phyloP scores from a whole-genome alignment of 2,329 filamentous ascomycete species.

The Pseudogymnoascus destructans region DNA sequence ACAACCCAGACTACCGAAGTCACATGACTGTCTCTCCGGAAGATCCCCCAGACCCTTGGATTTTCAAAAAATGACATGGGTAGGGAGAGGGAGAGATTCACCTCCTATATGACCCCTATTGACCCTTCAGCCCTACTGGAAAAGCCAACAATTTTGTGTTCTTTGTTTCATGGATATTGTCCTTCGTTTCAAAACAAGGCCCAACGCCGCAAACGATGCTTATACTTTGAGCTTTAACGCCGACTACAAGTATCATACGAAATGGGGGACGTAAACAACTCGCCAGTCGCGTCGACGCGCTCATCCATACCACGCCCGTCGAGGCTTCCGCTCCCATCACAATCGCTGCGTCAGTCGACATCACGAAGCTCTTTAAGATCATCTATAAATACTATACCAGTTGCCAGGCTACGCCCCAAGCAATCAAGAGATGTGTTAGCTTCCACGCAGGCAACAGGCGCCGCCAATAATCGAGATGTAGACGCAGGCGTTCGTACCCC shows the following conservation, averaged over 20 bases:
- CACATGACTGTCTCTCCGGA: not conserved
- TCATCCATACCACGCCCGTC: slow-evolving; percentile 37
- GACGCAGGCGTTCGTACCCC: not conserved
- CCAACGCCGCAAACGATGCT: slow-evolving; percentile 4
- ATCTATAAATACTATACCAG: not conserved
- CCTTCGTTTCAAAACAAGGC: not conserved
- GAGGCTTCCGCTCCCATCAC: slow-evolving; percentile 35
- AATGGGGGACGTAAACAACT: slow-evolving; percentile 10
- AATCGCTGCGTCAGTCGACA: not conserved
- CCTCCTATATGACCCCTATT: slow-evolving; percentile 7
- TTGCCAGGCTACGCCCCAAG: not conserved
- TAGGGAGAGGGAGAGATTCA: not conserved
- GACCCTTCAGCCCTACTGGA: slow-evolving; percentile 1
- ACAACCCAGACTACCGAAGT: slow-evolving; percentile 1
- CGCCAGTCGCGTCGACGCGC: not conserved
- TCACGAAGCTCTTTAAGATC: not conserved
- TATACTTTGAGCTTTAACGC: not conserved
- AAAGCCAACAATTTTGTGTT: not conserved
- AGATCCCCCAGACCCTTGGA: not conserved
- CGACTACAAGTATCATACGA: slow-evolving; percentile 12
- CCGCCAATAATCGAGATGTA: not conserved
- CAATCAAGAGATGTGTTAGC: not conserved
- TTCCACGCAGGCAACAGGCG: not conserved
- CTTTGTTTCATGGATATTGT: not conserved
- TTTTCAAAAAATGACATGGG: not conserved